Evolutionary conservation across 1,284 basidiomycete genomes (phyloP).

Genomic region (Mycosarcoma maydis): DNA sequence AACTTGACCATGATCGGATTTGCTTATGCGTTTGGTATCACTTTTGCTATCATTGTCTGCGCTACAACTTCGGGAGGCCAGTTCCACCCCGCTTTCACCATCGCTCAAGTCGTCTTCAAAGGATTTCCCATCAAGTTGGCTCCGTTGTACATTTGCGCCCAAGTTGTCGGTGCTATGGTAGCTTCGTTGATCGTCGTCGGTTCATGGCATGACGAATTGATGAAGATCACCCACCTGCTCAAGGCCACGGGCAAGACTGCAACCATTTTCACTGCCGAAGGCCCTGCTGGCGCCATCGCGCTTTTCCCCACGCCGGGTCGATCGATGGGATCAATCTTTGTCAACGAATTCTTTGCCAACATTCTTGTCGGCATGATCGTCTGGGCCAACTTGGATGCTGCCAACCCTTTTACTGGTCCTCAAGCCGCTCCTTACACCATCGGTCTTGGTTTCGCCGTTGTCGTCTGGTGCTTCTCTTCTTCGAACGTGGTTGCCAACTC

Average conservation of each 20-base stretch:
- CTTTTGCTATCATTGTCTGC: conserved; percentile 52
- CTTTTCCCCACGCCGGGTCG: conserved; percentile 54
- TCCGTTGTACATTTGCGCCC: conserved; percentile 51
- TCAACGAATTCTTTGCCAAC: conserved; percentile 56
- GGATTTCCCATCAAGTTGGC: conserved; percentile 55
- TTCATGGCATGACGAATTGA: conserved; percentile 47
- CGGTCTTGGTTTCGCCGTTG: conserved; percentile 50
- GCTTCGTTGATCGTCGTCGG: conserved; percentile 49
- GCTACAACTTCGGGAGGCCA: conserved; percentile 54
- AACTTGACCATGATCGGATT: conserved; percentile 55
- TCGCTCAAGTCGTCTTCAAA: conserved; percentile 57
- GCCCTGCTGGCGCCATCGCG: conserved; percentile 53
- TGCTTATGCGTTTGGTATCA: conserved; percentile 54
- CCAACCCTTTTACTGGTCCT: conserved; percentile 54
- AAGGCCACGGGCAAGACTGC: conserved; percentile 37
- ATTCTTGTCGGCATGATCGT: conserved; percentile 53
- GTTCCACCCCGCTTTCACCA: conserved; percentile 53
- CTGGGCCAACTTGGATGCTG: conserved; percentile 53
- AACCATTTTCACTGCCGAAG: conserved; percentile 46
- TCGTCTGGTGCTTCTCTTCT: conserved; percentile 54
- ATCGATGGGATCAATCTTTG: conserved; percentile 44
- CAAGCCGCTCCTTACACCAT: conserved; percentile 54
- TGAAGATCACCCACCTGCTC: conserved; percentile 37
- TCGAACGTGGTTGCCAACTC: conserved; percentile 54
- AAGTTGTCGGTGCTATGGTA: conserved; percentile 51